A percentile compares a stretch with the other conserved stretches of the same genome.
These are phyloP conservation scores for Butyriboletus appendiculatus DNA, from an alignment of 1,284 basidiomycete genomes.

Conservation along the genomic window DNA sequence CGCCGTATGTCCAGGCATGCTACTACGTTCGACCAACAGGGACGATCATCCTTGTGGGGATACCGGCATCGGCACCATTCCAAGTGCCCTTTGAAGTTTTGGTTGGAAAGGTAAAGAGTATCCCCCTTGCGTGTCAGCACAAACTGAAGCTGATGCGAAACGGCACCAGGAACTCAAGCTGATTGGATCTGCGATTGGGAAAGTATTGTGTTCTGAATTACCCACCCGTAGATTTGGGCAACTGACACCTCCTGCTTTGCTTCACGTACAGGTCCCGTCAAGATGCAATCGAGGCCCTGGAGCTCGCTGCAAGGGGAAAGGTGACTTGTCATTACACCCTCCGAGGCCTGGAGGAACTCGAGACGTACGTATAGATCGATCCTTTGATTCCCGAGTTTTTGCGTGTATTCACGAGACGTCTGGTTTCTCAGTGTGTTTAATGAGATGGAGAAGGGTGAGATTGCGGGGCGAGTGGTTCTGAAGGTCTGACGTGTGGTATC, in stretches of 20 bases:
- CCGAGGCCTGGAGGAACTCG: constrained; percentile 49
- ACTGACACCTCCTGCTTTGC: background rate
- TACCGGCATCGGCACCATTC: constrained; percentile 41
- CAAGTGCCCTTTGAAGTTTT: constrained; percentile 57
- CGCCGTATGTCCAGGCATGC: constrained; percentile 65
- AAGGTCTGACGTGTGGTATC: constrained; percentile 23
- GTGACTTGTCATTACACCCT: constrained; percentile 56
- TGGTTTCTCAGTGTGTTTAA: constrained; percentile 32
- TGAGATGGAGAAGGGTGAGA: constrained; percentile 36
- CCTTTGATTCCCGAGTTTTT: background rate
- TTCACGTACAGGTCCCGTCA: constrained; percentile 48
- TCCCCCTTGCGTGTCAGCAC: too few relatives aligned
- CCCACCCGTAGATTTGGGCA: background rate
- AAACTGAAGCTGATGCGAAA: background rate
- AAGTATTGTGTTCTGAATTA: constrained; percentile 10
- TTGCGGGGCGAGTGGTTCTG: constrained; percentile 39
- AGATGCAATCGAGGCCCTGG: constrained; percentile 66
- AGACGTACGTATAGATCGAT: constrained; percentile 36
- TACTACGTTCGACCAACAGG: constrained; percentile 59
- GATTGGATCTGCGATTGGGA: constrained; percentile 64
- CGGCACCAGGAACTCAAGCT: constrained; percentile 47
- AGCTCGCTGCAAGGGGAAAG: constrained; percentile 62
- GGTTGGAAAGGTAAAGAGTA: constrained; percentile 47
- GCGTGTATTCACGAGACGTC: background rate
- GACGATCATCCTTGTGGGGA: constrained; percentile 64